Base-by-base conservation (phyloP, 1,139 yeast genomes). In the Geotrichum restrictum region DNA sequence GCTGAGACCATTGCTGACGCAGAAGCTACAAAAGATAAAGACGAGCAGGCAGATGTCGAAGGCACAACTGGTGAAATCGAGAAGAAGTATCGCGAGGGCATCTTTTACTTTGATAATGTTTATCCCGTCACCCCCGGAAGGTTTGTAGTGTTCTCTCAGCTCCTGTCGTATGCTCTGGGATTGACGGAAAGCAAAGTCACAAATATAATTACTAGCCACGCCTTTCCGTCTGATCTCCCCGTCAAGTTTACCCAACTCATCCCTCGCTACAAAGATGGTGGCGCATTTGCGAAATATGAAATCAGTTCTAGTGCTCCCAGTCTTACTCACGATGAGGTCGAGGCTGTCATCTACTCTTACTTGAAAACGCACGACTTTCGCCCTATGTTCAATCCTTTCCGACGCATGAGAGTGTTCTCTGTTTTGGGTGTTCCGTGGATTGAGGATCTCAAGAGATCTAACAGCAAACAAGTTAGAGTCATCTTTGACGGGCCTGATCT, bases 341-440 rank as follows among this genome's bases (percentile, higher is more conserved):
- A 67, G 51, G 55, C 60, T 22, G 57, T 58, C 11, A 60, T 67
- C 13, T 59, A 59, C 40, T 58, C 61, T 4, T 56, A 61, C 24
- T 54, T 63, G 24, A 60, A 52, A 34, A 51, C 47, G 6, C 39
- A 56, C 3, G 49, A 48, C 10, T 56, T 48, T 42, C 56, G 60
- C 3, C 54, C 59, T 11, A 43, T 57, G 54, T 60, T 54, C 45
- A 55, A 59, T 46, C 59, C 76, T 58, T 59, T 68, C 63, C 56
- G 73, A 67, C 52, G 71, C 67, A 64, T 76, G 82, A 69, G 67
- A 70, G 63, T 85, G 73, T 52, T 85, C 75, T 82, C 87, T 0
- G 98, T 94, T 0, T 84, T 85, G 60, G 98, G 98, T 55, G 76
- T 81, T 0, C 98, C 98, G 0, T 93, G 98, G 97, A 86, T 93